Evolutionary conservation across 2,329 filamentous ascomycete genomes (phyloP).

Genomic region (Cytospora chrysosperma): DNA sequence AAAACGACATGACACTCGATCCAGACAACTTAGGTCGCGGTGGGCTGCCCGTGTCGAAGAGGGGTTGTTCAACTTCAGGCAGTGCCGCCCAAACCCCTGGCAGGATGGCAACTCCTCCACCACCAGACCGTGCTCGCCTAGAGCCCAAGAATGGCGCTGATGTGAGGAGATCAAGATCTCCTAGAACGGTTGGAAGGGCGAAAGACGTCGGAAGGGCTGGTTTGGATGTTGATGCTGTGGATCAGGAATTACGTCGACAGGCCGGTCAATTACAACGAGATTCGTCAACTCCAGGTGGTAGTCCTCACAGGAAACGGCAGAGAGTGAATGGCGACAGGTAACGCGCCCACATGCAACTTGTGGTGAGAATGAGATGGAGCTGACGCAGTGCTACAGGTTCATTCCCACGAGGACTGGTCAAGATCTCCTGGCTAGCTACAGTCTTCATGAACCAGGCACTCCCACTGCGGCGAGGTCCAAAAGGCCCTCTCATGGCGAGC

Average conservation of each 20-base stretch:
- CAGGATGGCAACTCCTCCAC: slow-evolving; percentile 29
- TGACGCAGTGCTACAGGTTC: slow-evolving; percentile 59
- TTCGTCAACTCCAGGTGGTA: slow-evolving; percentile 52
- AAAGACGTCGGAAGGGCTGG: slow-evolving; percentile 38
- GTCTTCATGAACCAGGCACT: slow-evolving; percentile 87
- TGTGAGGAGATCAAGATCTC: slow-evolving; percentile 33
- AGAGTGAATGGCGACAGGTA: slow-evolving; percentile 63
- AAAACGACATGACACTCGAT: slow-evolving; percentile 18
- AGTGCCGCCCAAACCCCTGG: slow-evolving; percentile 26
- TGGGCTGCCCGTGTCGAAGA: slow-evolving; percentile 15
- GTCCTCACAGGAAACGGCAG: slow-evolving; percentile 58
- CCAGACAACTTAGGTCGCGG: slow-evolving; percentile 11
- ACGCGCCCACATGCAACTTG: slow-evolving; percentile 28
- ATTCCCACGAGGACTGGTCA: slow-evolving; percentile 93
- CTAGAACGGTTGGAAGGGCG: slow-evolving; percentile 37
- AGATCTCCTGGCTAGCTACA: slow-evolving; percentile 91
- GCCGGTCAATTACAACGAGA: slow-evolving; percentile 51
- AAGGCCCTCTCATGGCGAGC: slow-evolving; percentile 81
- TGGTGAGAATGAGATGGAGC: slow-evolving; percentile 16
- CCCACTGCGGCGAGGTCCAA: slow-evolving; percentile 85
- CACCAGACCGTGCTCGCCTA: slow-evolving; percentile 42
- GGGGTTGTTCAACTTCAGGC: slow-evolving; percentile 19
- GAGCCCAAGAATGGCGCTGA: slow-evolving; percentile 44
- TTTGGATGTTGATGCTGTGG: slow-evolving; percentile 50
- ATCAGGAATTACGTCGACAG: slow-evolving; percentile 52